Evolutionary conservation across 2,329 filamentous ascomycete species (phyloP).

Genomic region (Claviceps africana): DNA sequence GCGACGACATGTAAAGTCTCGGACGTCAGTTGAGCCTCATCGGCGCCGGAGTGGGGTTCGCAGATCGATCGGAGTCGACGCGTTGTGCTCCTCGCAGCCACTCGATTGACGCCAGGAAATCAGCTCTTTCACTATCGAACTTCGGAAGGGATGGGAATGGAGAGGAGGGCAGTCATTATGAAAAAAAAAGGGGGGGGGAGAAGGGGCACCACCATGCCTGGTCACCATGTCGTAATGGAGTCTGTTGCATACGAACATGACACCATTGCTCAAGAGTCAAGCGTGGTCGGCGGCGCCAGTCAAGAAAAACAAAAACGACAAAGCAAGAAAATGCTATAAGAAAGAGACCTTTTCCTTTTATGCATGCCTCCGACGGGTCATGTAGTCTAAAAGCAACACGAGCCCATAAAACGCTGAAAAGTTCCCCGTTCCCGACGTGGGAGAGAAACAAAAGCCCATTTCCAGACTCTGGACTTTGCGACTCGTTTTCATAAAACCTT

Average conservation of each 20-base stretch:
- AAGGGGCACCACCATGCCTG: background rate
- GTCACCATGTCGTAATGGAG: background rate
- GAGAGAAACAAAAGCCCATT: background rate
- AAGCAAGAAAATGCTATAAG: background rate
- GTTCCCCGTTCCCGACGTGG: too few species aligned
- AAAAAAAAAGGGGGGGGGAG: background rate
- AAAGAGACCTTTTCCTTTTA: background rate
- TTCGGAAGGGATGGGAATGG: too few species aligned
- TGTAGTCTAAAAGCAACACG: background rate
- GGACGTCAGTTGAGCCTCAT: constrained; percentile 4
- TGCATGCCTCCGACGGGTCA: too few species aligned
- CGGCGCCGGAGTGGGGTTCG: background rate
- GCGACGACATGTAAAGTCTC: background rate
- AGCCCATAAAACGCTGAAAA: too few species aligned
- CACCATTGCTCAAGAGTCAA: background rate
- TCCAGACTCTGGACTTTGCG: too few species aligned
- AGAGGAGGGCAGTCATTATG: background rate
- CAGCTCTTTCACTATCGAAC: background rate
- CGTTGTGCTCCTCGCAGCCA: background rate
- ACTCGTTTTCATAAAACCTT: too few species aligned
- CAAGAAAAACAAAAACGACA: background rate
- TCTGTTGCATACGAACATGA: background rate
- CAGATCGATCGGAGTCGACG: background rate
- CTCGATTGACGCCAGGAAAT: constrained; percentile 1
- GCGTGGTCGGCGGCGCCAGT: too few species aligned